Evolutionary conservation across 2,329 filamentous ascomycete species (phyloP).

Genomic region (Graphiopsis chlorocephala): DNA sequence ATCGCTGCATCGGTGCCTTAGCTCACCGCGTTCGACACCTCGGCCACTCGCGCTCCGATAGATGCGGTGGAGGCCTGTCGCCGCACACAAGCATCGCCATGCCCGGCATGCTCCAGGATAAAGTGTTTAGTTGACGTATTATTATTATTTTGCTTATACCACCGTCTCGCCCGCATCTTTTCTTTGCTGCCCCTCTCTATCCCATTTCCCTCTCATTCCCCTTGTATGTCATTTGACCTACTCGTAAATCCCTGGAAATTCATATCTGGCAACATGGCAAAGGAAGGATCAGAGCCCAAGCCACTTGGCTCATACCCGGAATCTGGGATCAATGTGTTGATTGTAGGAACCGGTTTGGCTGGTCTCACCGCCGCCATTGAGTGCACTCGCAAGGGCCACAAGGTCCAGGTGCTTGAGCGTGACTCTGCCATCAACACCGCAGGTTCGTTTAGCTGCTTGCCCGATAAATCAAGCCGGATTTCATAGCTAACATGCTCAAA

Average conservation of each 20-base stretch:
- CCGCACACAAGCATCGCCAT: constrained; percentile 2
- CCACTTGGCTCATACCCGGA: constrained; percentile 53
- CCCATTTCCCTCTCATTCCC: background rate
- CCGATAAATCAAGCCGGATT: too few species aligned
- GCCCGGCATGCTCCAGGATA: constrained; percentile 1
- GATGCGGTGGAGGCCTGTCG: background rate
- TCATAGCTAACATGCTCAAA: constrained; percentile 21
- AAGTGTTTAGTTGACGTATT: constrained; percentile 11
- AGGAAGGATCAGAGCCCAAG: constrained; percentile 36
- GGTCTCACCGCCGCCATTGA: constrained; percentile 33
- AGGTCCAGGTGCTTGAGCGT: constrained; percentile 31
- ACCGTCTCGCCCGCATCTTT: background rate
- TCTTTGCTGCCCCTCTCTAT: background rate
- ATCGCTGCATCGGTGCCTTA: background rate
- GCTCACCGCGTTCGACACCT: constrained; percentile 2
- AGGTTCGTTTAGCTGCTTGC: constrained; percentile 37
- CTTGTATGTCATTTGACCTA: constrained; percentile 8
- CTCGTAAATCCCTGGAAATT: constrained; percentile 12
- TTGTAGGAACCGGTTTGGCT: constrained; percentile 33
- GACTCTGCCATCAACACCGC: constrained; percentile 52
- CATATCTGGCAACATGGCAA: constrained; percentile 33
- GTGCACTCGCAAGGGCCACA: constrained; percentile 34
- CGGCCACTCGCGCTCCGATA: background rate
- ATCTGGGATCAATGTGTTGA: constrained; percentile 32
- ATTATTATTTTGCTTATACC: constrained; percentile 5